Evolutionary conservation across 768 basidiomycete species (phyloP).

Genomic region (Leucocoprinus birnbaumii): DNA sequence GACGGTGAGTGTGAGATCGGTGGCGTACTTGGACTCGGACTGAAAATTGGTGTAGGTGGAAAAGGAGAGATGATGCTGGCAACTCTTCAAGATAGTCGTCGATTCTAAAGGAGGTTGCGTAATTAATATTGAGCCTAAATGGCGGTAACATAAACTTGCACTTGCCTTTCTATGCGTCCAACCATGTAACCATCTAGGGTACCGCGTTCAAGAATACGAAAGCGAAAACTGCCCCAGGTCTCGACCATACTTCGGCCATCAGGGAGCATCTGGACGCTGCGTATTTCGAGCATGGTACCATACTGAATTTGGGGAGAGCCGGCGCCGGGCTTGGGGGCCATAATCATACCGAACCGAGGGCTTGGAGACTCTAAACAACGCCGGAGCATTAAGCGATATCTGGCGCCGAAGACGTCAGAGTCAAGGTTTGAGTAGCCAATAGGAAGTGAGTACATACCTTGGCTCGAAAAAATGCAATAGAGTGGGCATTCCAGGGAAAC

Average conservation of each 20-base stretch:
- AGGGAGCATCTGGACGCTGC: slow-evolving; percentile 78
- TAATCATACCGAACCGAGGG: slow-evolving; percentile 93
- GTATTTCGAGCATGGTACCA: slow-evolving; percentile 93
- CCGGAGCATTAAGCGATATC: slow-evolving; percentile 94
- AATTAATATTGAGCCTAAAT: slow-evolving; percentile 1
- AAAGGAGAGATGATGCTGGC: slow-evolving; percentile 25
- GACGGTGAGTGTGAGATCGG: neutral
- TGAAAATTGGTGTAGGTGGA: neutral
- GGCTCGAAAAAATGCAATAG: slow-evolving; percentile 94
- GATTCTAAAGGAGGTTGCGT: slow-evolving; percentile 21
- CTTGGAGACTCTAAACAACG: slow-evolving; percentile 79
- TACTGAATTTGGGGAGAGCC: slow-evolving; percentile 54
- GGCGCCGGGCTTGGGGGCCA: slow-evolving; percentile 51
- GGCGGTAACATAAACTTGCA: slow-evolving; percentile 11
- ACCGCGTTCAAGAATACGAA: slow-evolving; percentile 83
- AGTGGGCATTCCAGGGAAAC: slow-evolving; percentile 90
- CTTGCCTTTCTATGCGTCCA: slow-evolving; percentile 66
- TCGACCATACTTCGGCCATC: slow-evolving; percentile 89
- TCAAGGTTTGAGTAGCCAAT: slow-evolving; percentile 5
- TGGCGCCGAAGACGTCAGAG: slow-evolving; percentile 18
- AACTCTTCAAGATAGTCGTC: slow-evolving; percentile 35
- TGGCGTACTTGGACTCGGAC: neutral
- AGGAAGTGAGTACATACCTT: slow-evolving; percentile 37
- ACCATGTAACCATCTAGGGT: slow-evolving; percentile 89
- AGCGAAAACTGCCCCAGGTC: slow-evolving; percentile 64